phyloP scores from a whole-genome alignment of 2,329 filamentous ascomycete genomes.

The Aureobasidium vineae region DNA sequence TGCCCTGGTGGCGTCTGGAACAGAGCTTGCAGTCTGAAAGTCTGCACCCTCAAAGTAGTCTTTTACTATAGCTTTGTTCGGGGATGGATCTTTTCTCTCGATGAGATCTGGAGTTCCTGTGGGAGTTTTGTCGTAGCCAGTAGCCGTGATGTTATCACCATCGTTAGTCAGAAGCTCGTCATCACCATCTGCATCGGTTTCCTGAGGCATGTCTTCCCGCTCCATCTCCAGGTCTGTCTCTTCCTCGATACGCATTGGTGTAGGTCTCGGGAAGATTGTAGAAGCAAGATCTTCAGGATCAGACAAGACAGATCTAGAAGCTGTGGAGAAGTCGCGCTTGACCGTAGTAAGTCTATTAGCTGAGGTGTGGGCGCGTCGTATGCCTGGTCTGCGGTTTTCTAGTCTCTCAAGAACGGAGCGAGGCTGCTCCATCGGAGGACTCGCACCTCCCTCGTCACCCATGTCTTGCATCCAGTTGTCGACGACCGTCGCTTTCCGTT shows the following conservation, averaged over 20 bases:
- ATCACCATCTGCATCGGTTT: slow-evolving; percentile 83
- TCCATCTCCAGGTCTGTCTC: slow-evolving; percentile 43
- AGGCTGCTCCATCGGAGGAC: slow-evolving; percentile 61
- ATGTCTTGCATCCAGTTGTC: slow-evolving; percentile 83
- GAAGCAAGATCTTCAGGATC: slow-evolving; percentile 54
- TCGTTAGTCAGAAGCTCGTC: slow-evolving; percentile 85
- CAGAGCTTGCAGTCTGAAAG: neutral
- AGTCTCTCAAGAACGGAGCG: slow-evolving; percentile 58
- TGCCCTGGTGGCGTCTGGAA: slow-evolving; percentile 17
- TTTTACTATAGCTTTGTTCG: neutral
- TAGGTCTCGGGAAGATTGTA: slow-evolving; percentile 39
- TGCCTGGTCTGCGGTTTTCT: slow-evolving; percentile 54
- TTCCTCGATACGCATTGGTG: slow-evolving; percentile 48
- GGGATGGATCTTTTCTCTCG: slow-evolving; percentile 25
- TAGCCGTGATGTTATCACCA: slow-evolving; percentile 53
- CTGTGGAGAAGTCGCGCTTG: slow-evolving; percentile 51
- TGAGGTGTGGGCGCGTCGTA: slow-evolving; percentile 51
- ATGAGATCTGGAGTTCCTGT: slow-evolving; percentile 5
- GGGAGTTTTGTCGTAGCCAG: slow-evolving; percentile 27
- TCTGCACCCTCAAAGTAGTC: slow-evolving; percentile 20
- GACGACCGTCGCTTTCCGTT: slow-evolving; percentile 74
- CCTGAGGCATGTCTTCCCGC: slow-evolving; percentile 50
- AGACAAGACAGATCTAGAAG: slow-evolving; percentile 55
- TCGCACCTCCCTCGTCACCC: slow-evolving; percentile 54
- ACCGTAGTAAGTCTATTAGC: slow-evolving; percentile 34